These are phyloP conservation scores for Lentinus polychrous DNA, from an alignment of 1,284 basidiomycete genomes.

Conservation along the genomic window DNA sequence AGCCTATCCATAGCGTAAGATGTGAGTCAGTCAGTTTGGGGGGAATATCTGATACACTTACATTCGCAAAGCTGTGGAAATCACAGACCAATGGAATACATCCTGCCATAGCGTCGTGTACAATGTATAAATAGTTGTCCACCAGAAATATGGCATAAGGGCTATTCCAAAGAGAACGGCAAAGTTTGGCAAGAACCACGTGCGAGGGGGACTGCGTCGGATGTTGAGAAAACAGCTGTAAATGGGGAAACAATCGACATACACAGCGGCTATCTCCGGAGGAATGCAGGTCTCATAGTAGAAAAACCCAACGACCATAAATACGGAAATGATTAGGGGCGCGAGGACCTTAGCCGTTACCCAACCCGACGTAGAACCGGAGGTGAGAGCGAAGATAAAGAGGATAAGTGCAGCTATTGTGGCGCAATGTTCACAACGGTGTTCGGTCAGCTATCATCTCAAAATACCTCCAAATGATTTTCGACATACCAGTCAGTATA, in stretches of 20 bases:
- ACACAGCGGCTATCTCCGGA: slow-evolving; percentile 32
- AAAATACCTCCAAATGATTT: not conserved
- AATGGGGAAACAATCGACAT: slow-evolving; percentile 11
- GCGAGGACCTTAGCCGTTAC: slow-evolving; percentile 31
- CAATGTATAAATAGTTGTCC: slow-evolving; percentile 30
- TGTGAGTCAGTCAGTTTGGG: not conserved
- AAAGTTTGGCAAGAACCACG: slow-evolving; percentile 38
- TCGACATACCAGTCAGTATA: slow-evolving; percentile 31
- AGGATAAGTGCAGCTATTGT: slow-evolving; percentile 26
- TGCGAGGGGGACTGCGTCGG: slow-evolving; percentile 27
- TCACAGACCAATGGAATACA: slow-evolving; percentile 31
- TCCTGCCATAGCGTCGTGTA: slow-evolving; percentile 34
- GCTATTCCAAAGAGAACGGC: slow-evolving; percentile 31
- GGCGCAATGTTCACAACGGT: not conserved
- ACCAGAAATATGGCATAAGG: slow-evolving; percentile 37
- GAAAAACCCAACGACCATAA: slow-evolving; percentile 34
- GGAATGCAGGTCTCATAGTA: slow-evolving; percentile 35
- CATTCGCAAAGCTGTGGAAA: slow-evolving; percentile 33
- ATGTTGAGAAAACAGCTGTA: not conserved
- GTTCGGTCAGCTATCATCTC: not conserved
- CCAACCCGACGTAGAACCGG: slow-evolving; percentile 39
- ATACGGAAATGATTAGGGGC: slow-evolving; percentile 35
- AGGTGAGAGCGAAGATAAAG: slow-evolving; percentile 43
- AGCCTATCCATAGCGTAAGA: slow-evolving; percentile 23
- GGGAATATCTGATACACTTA: slow-evolving; percentile 14